Evolutionary conservation across 352 stramenopile species (phyloP).

Genomic region (Globisporangium camurandrum): DNA sequence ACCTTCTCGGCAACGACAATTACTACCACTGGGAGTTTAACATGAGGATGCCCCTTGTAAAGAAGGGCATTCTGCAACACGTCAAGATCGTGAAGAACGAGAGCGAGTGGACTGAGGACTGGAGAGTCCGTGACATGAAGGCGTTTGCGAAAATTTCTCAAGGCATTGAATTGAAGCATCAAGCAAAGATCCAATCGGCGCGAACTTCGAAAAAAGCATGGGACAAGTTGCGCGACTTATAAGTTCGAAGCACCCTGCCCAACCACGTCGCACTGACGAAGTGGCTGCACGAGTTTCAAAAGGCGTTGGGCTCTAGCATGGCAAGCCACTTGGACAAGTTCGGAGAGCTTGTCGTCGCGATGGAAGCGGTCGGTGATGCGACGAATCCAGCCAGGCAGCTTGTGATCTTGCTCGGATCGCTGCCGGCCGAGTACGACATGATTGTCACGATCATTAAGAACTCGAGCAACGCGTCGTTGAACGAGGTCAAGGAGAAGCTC

Average conservation of each 20-base stretch:
- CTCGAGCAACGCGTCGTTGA: too few species aligned
- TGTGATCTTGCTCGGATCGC: constrained; percentile 8
- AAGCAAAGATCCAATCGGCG: constrained; percentile 5
- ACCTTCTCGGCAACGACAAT: not conserved
- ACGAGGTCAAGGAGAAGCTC: too few species aligned
- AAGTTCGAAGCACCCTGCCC: constrained; percentile 2
- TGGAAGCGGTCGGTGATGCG: constrained; percentile 9
- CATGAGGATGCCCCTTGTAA: too few species aligned
- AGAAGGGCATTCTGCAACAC: constrained; percentile 6
- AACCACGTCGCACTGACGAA: constrained; percentile 1
- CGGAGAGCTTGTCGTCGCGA: constrained; percentile 1
- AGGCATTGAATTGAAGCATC: constrained; percentile 6
- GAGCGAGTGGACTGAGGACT: constrained; percentile 1
- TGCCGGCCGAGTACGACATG: constrained; percentile 9
- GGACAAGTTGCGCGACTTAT: constrained; percentile 1
- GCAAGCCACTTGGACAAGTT: constrained; percentile 3
- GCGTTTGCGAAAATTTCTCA: constrained; percentile 10
- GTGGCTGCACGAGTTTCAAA: constrained; percentile 1
- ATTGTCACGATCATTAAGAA: too few species aligned
- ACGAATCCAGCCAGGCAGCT: constrained; percentile 5
- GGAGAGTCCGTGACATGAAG: constrained; percentile 10
- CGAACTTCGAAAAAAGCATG: not conserved
- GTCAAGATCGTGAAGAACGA: constrained; percentile 3
- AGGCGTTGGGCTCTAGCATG: not conserved
- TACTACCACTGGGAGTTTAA: constrained; percentile 10